These are phyloP conservation scores for Selenicereus undatus DNA, from an alignment of 148 eudicot species.

Conservation along the genomic window DNA sequence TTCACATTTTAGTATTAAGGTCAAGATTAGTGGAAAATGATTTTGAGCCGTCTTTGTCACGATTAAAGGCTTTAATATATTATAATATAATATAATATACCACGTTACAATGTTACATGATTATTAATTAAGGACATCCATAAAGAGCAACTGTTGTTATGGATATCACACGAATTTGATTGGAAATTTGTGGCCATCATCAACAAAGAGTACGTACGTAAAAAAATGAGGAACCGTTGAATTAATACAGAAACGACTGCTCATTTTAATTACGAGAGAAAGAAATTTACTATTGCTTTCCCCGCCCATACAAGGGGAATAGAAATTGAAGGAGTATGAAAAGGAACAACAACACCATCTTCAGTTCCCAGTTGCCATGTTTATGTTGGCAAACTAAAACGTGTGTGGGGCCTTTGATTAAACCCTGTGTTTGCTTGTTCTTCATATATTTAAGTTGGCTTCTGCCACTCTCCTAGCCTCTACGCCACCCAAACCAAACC, in stretches of 20 bases:
- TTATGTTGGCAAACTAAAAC: conserved; percentile 9
- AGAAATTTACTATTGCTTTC: background rate
- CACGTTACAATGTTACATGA: too few relatives aligned
- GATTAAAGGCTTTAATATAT: too few relatives aligned
- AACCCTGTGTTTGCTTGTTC: background rate
- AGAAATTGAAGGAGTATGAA: background rate
- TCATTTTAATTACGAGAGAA: background rate
- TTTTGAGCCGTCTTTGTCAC: too few relatives aligned
- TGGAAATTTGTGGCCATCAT: background rate
- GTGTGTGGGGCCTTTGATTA: conserved; percentile 16
- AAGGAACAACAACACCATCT: background rate
- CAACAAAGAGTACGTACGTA: background rate
- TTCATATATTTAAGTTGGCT: too few relatives aligned
- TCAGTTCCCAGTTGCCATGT: conserved; percentile 18
- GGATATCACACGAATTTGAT: background rate
- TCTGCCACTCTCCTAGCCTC: background rate
- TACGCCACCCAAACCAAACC: background rate
- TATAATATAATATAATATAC: too few relatives aligned
- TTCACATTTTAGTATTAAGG: too few relatives aligned
- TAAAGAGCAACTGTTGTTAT: background rate
- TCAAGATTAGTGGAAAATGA: too few relatives aligned
- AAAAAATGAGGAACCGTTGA: background rate
- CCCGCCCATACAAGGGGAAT: background rate
- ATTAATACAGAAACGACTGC: too few relatives aligned
- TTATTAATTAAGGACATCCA: too few relatives aligned